Base-by-base conservation (phyloP, 441 rosid genomes). In the Biscutella laevigata region DNA sequence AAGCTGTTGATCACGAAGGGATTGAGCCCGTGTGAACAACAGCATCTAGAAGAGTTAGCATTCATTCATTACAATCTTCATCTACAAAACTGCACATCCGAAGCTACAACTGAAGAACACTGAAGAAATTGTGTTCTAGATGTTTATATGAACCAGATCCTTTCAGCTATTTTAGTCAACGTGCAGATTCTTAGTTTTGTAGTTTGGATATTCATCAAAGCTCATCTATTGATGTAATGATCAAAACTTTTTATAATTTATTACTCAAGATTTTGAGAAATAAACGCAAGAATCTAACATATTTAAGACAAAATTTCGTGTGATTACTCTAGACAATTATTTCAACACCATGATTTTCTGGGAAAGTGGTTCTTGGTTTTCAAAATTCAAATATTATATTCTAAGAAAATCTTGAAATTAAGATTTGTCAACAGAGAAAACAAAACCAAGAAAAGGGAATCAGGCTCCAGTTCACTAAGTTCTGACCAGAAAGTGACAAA, bases 1-100 rank as follows among this genome's bases (percentile, higher is more conserved):
- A 72, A 69, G 67, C 43, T 79, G 34, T 56, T 67, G 32, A 21
- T 40, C 28, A 21, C 34, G 3, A 35, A 33, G 28, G 72, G 68
- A 10, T 39, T 48, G 57, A 73, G 73, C 32, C 29, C 0, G 2
- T 4, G 24, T 0, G 78, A 71, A 58, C 62, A 66, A 21, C 55
- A 66, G 44, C 42, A 36, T 5, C 47, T 70, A 44, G 53, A 52
- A 58, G 71, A 76, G 2, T 41, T 74, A 38, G 26, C 69, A 16
- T 68, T 55, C 38, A 61, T 81, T 55, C 81, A 77, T 61, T 81
- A 72, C 53, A 76, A 74, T 71, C 35, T 76, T 54, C 78, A 76
- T 33, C 43, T 80, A 24, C 64, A 51, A 49, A 56, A 55, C 51
- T 67, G 29, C 53, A 21, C 50, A 25, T 22, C 53, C 6, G 53